phyloP scores from a whole-genome alignment of 495 filamentous ascomycete species.

The Penicillium diatomitis region DNA sequence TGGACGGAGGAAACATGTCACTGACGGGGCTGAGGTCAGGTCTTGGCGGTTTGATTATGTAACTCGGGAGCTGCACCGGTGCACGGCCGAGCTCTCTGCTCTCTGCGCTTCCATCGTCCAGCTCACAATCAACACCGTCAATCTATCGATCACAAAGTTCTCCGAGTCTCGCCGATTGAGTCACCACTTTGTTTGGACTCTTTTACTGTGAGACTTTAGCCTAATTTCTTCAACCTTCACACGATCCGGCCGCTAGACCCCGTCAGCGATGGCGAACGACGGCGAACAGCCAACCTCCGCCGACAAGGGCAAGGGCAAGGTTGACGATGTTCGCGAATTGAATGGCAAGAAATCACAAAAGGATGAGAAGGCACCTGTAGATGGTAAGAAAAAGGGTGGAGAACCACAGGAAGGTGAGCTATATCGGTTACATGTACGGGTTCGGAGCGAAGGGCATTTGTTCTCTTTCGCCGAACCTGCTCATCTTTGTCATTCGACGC shows the following conservation, averaged over 20 bases:
- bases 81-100: constrained; percentile 25
- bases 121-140: constrained; percentile 31
- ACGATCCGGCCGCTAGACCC: constrained; percentile 27
- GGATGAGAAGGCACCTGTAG: constrained; percentile 56
- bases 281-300: constrained; percentile 73
- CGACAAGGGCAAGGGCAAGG: constrained; percentile 96
- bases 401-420: constrained; percentile 47
- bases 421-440: constrained; percentile 1
- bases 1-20: no score
- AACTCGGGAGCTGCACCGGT: constrained; percentile 35
- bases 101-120: constrained; percentile 34
- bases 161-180: constrained; percentile 11
- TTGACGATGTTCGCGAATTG: constrained; percentile 49
- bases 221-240: constrained; percentile 4
- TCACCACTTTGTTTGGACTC: background rate
- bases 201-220: background rate
- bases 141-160: constrained; percentile 18
- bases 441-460: constrained; percentile 6
- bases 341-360: constrained; percentile 57
- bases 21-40: background rate
- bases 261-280: constrained; percentile 74
- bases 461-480: background rate
- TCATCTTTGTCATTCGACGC: constrained; percentile 4
- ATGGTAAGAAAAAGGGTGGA: constrained; percentile 69
- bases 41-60: constrained; percentile 24